A percentile compares a stretch with the other conserved stretches of the same genome.
Evolutionary conservation across 805 yeast species (phyloP).

Genomic region (Nematodospora valgi): DNA sequence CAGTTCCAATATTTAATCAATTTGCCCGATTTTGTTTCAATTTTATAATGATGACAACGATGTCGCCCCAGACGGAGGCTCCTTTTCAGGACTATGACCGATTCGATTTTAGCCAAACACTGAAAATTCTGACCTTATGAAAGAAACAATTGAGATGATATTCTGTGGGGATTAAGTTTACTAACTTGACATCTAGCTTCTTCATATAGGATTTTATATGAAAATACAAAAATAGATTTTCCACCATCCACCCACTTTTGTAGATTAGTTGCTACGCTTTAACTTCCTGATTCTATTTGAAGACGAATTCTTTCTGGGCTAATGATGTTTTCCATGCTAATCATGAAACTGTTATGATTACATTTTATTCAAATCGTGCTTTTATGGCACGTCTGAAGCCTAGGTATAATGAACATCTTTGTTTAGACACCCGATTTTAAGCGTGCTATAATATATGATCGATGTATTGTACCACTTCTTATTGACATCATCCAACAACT

Average conservation of each 20-base stretch:
- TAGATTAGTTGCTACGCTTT: no score
- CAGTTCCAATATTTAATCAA: no score
- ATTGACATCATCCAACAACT: no score
- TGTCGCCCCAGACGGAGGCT: constrained; percentile 78
- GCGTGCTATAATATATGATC: no score
- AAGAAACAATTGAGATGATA: neutral
- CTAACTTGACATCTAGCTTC: constrained; percentile 2
- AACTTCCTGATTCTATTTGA: neutral
- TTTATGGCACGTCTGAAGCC: constrained; percentile 15
- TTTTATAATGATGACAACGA: constrained; percentile 54
- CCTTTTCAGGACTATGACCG: constrained; percentile 62
- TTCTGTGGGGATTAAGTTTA: neutral
- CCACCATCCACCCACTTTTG: constrained; percentile 5
- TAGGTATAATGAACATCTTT: neutral
- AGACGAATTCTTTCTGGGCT: constrained; percentile 21
- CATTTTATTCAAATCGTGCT: constrained; percentile 26
- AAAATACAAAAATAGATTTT: neutral
- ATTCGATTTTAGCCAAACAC: constrained; percentile 65
- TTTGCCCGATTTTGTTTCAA: no score
- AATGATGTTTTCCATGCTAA: constrained; percentile 60
- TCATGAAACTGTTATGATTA: constrained; percentile 52
- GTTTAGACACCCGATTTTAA: no score
- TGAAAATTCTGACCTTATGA: constrained; percentile 57
- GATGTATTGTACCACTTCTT: no score
- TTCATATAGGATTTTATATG: no score